These are phyloP conservation scores for Aureobasidium sp. DNA, from an alignment of 2,329 filamentous ascomycete species.

Conservation along the genomic window DNA sequence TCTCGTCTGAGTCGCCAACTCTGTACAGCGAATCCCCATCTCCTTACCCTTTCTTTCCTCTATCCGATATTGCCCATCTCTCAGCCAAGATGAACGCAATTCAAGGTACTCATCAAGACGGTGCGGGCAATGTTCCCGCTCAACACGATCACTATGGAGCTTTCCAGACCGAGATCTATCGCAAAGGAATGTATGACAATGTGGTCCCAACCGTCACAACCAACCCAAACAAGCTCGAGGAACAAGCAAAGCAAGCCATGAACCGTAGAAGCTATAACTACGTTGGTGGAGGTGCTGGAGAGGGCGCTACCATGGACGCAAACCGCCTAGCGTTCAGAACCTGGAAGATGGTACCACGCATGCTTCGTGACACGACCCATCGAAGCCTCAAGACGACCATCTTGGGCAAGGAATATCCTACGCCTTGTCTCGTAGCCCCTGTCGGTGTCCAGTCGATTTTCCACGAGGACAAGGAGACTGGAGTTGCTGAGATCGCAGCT, in stretches of 20 bases:
- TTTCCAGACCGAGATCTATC: constrained; percentile 44
- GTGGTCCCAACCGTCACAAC: constrained; percentile 48
- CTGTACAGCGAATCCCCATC: background rate
- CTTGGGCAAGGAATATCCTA: constrained; percentile 18
- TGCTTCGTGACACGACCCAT: constrained; percentile 13
- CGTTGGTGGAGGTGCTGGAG: constrained; percentile 27
- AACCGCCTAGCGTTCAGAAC: constrained; percentile 19
- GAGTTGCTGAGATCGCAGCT: constrained; percentile 54
- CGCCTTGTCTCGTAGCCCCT: constrained; percentile 56
- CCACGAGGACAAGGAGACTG: constrained; percentile 57
- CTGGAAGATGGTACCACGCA: constrained; percentile 18
- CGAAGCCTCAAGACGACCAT: constrained; percentile 16
- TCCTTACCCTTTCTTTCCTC: background rate
- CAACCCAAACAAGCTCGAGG: constrained; percentile 49
- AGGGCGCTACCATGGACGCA: constrained; percentile 26
- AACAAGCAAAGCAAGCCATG: constrained; percentile 45
- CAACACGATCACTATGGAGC: constrained; percentile 29
- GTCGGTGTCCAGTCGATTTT: constrained; percentile 62
- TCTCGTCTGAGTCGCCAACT: background rate
- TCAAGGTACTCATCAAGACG: constrained; percentile 8
- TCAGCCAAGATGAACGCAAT: constrained; percentile 7
- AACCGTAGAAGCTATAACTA: constrained; percentile 39
- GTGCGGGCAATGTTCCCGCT: background rate
- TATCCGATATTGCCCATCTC: background rate
- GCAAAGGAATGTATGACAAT: constrained; percentile 43